Conservation (phyloP, 176 grass and related monocot genomes). For the Chloris gayana region DNA sequence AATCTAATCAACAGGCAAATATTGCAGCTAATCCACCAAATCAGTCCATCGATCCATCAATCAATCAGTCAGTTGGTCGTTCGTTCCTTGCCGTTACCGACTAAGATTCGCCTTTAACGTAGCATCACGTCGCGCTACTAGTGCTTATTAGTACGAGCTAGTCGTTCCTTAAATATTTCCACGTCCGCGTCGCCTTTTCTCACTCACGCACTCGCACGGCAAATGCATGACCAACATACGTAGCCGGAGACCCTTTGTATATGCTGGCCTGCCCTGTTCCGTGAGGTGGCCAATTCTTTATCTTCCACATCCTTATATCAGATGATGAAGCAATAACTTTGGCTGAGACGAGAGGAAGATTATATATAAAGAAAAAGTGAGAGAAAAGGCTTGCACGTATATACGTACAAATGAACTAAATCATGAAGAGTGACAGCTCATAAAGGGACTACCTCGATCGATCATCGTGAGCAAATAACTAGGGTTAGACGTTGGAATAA, state of each 20-base stretch:
- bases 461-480: neutral
- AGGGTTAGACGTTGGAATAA: neutral
- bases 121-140: neutral
- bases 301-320: neutral
- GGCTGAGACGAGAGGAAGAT: too few species aligned
- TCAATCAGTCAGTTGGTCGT: constrained; percentile 26
- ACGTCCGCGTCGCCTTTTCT: neutral
- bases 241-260: neutral
- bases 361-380: too few species aligned
- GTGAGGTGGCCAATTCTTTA: neutral
- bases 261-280: neutral
- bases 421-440: too few species aligned
- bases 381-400: neutral
- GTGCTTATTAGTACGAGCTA: neutral
- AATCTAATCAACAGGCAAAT: neutral
- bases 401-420: neutral
- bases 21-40: constrained; percentile 6
- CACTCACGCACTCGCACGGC: neutral
- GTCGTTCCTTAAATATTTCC: neutral
- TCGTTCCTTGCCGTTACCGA: constrained; percentile 26
- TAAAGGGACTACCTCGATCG: too few species aligned
- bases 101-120: constrained; percentile 27
- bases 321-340: too few species aligned
- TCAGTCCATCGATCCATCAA: constrained; percentile 23
- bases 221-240: neutral